Evolutionary conservation across 257 asterid genomes (phyloP).

Genomic region (Nicotiana attenuata): DNA sequence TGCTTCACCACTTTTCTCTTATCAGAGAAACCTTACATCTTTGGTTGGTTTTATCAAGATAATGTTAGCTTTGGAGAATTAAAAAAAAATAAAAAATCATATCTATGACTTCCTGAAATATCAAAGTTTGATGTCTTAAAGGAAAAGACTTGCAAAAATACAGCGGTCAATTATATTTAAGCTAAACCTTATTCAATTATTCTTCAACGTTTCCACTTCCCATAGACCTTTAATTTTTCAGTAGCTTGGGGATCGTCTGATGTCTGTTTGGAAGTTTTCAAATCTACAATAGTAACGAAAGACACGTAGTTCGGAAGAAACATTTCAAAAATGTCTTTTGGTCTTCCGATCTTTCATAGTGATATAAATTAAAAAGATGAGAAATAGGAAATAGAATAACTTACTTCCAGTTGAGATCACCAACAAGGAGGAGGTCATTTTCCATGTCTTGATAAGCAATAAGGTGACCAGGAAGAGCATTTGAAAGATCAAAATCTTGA

Average conservation of each 20-base stretch:
- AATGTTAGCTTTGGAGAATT: no score
- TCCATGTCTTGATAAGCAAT: conserved; percentile 83
- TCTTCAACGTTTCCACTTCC: no score
- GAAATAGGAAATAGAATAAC: not conserved
- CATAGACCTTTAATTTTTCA: not conserved
- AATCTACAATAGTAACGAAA: no score
- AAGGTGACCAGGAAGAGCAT: conserved; percentile 68
- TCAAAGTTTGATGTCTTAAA: not conserved
- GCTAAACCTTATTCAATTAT: not conserved
- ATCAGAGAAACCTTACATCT: not conserved
- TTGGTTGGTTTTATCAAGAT: not conserved
- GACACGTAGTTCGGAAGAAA: no score
- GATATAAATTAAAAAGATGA: no score
- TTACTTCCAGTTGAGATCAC: conserved; percentile 85
- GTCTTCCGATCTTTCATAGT: no score
- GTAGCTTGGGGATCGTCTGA: no score
- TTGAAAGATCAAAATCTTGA: conserved; percentile 45
- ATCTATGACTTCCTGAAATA: not conserved
- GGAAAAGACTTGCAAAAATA: no score
- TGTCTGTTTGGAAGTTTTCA: no score
- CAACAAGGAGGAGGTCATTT: conserved; percentile 77
- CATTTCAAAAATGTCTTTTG: no score
- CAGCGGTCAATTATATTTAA: not conserved
- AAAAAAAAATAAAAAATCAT: not conserved
- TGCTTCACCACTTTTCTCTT: not conserved